These are phyloP conservation scores for Aspergillus mulundensis DNA, from an alignment of 495 filamentous ascomycete species.

Conservation along the genomic window DNA sequence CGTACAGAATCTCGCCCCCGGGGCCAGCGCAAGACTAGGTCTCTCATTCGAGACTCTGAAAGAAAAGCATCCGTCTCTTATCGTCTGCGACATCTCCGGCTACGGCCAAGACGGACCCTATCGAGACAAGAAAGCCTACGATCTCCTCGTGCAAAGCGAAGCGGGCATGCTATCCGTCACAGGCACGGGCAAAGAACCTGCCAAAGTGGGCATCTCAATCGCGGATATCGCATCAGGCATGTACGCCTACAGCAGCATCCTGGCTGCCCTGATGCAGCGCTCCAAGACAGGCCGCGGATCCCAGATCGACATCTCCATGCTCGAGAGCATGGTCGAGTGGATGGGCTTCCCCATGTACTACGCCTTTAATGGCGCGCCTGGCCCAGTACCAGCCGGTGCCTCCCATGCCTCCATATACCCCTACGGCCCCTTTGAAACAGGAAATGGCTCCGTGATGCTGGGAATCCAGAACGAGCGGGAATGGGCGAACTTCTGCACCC, in stretches of 20 bases:
- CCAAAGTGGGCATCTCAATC: conserved; percentile 50
- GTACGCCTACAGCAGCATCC: conserved; percentile 49
- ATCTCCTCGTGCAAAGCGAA: conserved; percentile 52
- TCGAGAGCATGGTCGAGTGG: conserved; percentile 54
- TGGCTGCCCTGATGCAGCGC: conserved; percentile 46
- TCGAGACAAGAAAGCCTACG: conserved; percentile 53
- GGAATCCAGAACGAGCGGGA: conserved; percentile 53
- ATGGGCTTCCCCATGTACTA: conserved; percentile 55
- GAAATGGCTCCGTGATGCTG: conserved; percentile 47
- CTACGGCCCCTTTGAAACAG: conserved; percentile 49
- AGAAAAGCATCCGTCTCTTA: conserved; percentile 37
- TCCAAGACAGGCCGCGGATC: conserved; percentile 39
- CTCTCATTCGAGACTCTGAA: conserved; percentile 41
- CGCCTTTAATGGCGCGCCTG: conserved; percentile 34
- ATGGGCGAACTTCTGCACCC: conserved; percentile 44
- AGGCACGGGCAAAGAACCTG: conserved; percentile 42
- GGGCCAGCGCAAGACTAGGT: conserved; percentile 44
- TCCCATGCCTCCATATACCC: conserved; percentile 50
- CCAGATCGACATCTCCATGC: conserved; percentile 50
- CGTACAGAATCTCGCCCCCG: conserved; percentile 50
- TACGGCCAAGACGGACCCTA: conserved; percentile 50
- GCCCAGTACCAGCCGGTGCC: conserved; percentile 40
- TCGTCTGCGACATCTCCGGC: conserved; percentile 52
- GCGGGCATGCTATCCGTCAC: conserved; percentile 50
- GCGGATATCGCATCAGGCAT: conserved; percentile 50